phyloP scores from a whole-genome alignment of 106 monocot species.

The Gastrodia elata region DNA sequence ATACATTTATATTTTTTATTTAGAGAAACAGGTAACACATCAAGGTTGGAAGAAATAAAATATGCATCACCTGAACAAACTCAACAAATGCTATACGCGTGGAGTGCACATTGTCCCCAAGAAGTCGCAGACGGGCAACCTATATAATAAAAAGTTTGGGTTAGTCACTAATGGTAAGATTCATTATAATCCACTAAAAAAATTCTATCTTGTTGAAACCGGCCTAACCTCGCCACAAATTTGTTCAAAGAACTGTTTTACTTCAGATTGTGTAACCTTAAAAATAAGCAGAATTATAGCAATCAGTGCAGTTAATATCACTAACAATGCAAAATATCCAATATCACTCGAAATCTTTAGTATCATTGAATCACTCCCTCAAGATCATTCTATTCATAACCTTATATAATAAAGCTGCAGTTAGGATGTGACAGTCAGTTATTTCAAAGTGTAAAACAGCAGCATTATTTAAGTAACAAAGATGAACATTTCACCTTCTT shows the following conservation, averaged over 20 bases:
- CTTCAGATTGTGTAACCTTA: constrained; percentile 46
- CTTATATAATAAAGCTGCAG: not conserved
- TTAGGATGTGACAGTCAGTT: too few species aligned
- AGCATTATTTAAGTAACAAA: not conserved
- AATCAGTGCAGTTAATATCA: not conserved
- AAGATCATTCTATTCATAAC: not conserved
- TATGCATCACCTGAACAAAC: constrained; percentile 33
- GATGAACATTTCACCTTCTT: constrained; percentile 32
- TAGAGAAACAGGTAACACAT: not conserved
- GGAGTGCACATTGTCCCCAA: constrained; percentile 52
- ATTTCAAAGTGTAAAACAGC: not conserved
- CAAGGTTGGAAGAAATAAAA: not conserved
- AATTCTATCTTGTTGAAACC: not conserved
- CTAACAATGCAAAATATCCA: not conserved
- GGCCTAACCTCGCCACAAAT: constrained; percentile 40
- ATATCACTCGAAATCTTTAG: not conserved
- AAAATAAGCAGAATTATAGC: not conserved
- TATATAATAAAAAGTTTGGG: not conserved
- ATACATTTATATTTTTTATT: not conserved
- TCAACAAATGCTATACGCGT: constrained; percentile 78
- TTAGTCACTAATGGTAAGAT: not conserved
- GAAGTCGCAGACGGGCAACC: constrained; percentile 42
- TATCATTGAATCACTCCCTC: not conserved
- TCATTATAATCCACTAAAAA: not conserved
- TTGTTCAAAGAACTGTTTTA: constrained; percentile 40